Conservation (phyloP, 2,329 filamentous ascomycete species). For the Fusarium veterinarium region DNA sequence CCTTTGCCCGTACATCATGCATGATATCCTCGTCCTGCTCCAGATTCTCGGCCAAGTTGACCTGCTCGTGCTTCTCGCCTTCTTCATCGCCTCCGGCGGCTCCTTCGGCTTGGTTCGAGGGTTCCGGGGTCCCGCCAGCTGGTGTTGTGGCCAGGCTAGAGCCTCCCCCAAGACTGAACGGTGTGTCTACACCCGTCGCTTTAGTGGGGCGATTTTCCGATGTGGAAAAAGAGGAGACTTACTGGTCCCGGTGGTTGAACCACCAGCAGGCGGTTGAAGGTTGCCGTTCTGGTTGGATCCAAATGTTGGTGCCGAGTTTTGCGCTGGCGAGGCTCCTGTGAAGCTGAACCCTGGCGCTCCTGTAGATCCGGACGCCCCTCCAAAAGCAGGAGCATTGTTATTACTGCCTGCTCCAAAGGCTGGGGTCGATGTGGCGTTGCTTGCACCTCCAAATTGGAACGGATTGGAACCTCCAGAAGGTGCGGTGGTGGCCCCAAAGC, state of each 20-base stretch:
- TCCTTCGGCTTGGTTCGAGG: slow-evolving; percentile 59
- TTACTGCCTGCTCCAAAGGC: slow-evolving; percentile 45
- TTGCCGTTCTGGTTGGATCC: slow-evolving; percentile 52
- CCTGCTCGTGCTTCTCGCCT: slow-evolving; percentile 72
- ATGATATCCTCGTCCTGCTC: slow-evolving; percentile 79
- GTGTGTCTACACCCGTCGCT: slow-evolving; percentile 63
- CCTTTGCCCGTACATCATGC: slow-evolving; percentile 78
- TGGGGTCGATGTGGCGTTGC: slow-evolving; percentile 39
- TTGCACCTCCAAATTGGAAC: slow-evolving; percentile 55
- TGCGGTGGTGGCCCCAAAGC: slow-evolving; percentile 51
- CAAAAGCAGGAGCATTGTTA: slow-evolving; percentile 47
- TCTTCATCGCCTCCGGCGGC: slow-evolving; percentile 59
- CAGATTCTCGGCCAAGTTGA: slow-evolving; percentile 74
- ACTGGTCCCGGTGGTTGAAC: slow-evolving; percentile 60
- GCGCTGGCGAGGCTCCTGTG: slow-evolving; percentile 48
- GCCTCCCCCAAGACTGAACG: slow-evolving; percentile 67
- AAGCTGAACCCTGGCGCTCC: slow-evolving; percentile 55
- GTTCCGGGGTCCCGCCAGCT: slow-evolving; percentile 68
- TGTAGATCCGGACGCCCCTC: slow-evolving; percentile 45
- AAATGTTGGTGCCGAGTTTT: slow-evolving; percentile 47
- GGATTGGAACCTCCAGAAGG: slow-evolving; percentile 43
- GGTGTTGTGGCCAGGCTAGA: slow-evolving; percentile 72
- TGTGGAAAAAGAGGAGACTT: slow-evolving; percentile 56
- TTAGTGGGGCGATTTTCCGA: slow-evolving; percentile 59
- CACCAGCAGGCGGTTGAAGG: slow-evolving; percentile 57